Percentiles rank a stretch among this genome's conserved stretches.
These are phyloP conservation scores for Leccinellum luteum DNA, from an alignment of 768 basidiomycete species.

Conservation along the genomic window DNA sequence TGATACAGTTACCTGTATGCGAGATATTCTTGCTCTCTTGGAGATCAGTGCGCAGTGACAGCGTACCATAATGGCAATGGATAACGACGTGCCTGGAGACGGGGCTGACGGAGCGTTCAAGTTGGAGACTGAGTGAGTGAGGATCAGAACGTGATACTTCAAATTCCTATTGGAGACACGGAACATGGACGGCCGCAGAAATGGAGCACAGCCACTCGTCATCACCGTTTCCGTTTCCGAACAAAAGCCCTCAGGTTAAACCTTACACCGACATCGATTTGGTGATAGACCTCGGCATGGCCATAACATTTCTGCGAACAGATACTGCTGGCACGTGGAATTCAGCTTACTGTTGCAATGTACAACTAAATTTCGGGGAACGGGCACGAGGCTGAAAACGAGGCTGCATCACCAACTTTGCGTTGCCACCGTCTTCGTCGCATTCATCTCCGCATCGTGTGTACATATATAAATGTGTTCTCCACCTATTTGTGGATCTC, in stretches of 20 bases:
- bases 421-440: conserved; percentile 14
- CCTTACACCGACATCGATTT: neutral
- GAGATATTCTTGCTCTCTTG: neutral
- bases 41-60: neutral
- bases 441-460: conserved; percentile 27
- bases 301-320: conserved; percentile 1
- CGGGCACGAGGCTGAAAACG: neutral
- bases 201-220: neutral
- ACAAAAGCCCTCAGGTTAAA: neutral
- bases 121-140: neutral
- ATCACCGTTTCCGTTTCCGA: no score
- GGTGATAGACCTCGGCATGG: no score
- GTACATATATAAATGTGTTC: conserved; percentile 12
- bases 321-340: neutral
- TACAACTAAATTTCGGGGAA: neutral
- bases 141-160: neutral
- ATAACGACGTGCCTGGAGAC: neutral
- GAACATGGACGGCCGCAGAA: neutral
- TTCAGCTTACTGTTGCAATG: neutral
- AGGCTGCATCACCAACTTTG: conserved; percentile 14
- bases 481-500: conserved; percentile 6
- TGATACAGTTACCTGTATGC: no score
- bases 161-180: neutral
- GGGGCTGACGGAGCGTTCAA: no score
- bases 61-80: neutral